Evolutionary conservation across 176 grass and related monocot species (phyloP).

Genomic region (Zea luxurians): DNA sequence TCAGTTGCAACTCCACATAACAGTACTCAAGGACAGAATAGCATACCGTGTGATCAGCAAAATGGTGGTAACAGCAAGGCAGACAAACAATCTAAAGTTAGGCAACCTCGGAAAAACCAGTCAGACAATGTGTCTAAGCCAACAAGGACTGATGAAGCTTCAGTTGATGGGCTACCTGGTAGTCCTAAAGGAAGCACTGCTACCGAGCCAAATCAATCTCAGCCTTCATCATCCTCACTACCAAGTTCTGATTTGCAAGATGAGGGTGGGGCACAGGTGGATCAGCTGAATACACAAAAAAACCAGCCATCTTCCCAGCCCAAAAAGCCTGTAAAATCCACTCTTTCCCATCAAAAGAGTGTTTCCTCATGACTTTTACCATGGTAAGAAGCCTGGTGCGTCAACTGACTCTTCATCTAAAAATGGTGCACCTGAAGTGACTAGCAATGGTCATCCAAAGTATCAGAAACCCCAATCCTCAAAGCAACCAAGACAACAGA

Average conservation of each 20-base stretch:
- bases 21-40: slow-evolving; percentile 27
- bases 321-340: slow-evolving; percentile 55
- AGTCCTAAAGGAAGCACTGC: slow-evolving; percentile 34
- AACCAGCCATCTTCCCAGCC: slow-evolving; percentile 25
- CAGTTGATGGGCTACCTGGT: slow-evolving; percentile 36
- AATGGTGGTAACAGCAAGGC: slow-evolving; percentile 56
- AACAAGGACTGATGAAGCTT: slow-evolving; percentile 43
- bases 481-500: slow-evolving; percentile 46
- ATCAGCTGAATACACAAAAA: slow-evolving; percentile 38
- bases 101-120: slow-evolving; percentile 58
- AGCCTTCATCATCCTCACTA: slow-evolving; percentile 19
- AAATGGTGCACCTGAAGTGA: slow-evolving; percentile 44
- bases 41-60: slow-evolving; percentile 48
- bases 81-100: slow-evolving; percentile 58
- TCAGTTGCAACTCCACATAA: slow-evolving; percentile 15
- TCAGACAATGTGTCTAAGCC: slow-evolving; percentile 39
- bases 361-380: slow-evolving; percentile 47
- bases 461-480: slow-evolving; percentile 48
- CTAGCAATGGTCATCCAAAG: slow-evolving; percentile 42
- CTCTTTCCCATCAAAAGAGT: slow-evolving; percentile 52
- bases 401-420: slow-evolving; percentile 42
- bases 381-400: slow-evolving; percentile 46
- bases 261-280: slow-evolving; percentile 47
- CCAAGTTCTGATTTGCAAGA: slow-evolving; percentile 53
- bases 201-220: slow-evolving; percentile 44